These are phyloP conservation scores for Cucumis cinereus DNA, from an alignment of 306 rosid genomes.

Conservation along the genomic window DNA sequence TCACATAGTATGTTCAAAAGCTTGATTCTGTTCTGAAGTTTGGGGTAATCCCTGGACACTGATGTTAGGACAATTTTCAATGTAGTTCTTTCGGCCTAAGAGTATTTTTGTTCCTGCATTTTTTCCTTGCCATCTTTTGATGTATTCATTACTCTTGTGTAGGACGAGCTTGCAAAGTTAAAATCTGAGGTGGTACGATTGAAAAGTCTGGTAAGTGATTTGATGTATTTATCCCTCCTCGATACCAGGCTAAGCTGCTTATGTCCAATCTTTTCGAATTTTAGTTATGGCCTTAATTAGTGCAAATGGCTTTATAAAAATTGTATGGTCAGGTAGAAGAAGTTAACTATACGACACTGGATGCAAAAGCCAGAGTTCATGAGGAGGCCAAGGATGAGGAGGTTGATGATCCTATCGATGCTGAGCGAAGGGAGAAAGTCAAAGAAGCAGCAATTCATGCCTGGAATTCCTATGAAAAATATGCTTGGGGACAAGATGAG, in stretches of 20 bases:
- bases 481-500: conserved; percentile 99
- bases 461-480: conserved; percentile 89
- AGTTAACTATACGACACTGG: conserved; percentile 10
- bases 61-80: not conserved
- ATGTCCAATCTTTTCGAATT: not conserved
- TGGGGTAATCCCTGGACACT: not conserved
- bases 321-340: conserved; percentile 53
- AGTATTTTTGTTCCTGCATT: not conserved
- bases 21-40: not conserved
- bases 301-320: not conserved
- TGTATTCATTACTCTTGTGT: conserved; percentile 18
- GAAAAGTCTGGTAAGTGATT: conserved; percentile 49
- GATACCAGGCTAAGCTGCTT: conserved; percentile 1
- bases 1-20: not conserved
- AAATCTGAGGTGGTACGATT: conserved; percentile 28
- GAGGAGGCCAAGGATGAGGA: conserved; percentile 24
- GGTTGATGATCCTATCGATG: conserved; percentile 58
- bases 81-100: not conserved
- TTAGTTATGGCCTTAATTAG: not conserved
- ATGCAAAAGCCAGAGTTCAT: not conserved
- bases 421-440: conserved; percentile 66
- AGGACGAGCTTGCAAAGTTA: conserved; percentile 61
- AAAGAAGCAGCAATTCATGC: conserved; percentile 97
- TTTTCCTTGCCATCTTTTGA: conserved; percentile 3
- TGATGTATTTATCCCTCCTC: conserved; percentile 1